Base-by-base conservation (phyloP, 1,284 basidiomycete species). In the Irpex rosettiformis region DNA sequence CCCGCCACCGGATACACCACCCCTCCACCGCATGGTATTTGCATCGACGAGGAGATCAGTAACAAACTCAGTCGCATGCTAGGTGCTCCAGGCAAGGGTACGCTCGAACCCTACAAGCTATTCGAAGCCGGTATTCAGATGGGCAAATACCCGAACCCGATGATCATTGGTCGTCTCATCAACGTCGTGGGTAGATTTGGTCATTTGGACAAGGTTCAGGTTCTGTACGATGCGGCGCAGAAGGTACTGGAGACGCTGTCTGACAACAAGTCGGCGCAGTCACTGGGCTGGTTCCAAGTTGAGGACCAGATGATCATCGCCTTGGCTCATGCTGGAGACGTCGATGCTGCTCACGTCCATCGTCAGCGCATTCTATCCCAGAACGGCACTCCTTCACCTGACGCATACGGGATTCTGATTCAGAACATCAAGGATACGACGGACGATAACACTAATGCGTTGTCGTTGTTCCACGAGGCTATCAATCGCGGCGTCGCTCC, bases 271-370 rank as follows among this genome's bases (percentile, higher is more conserved):
- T 72, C 72, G 4, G 75, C 70, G 71, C 83, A 81, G 71, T 79
- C 78, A 37, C 73, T 78, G 13, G 79, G 81, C 2, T 97, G 95
- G 95, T 82, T 86, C 70, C 69, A 76, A 29, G 75, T 97, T 55
- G 95, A 98, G 73, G 89, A 96, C 72, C 79, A 82, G 60, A 97
- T 97, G 94, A 81, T 97, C 61, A 83, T 93, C 58, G 92, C 88
- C 0, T 78, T 88, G 30, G 93, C 92, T 0, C 89, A 94, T 66
- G 81, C 86, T 2, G 94, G 93, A 1, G 84, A 91, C 58, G 75
- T 93, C 58, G 87, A 93, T 55, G 79, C 84, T 24, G 94, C 94
- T 1, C 89, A 92, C 67, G 77, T 88, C 24, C 92, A 97, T 72
- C 85, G 94, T 22, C 71, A 76, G n/a, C 82, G 92, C 47, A 86